Evolutionary conservation across 179 eudicot genomes (phyloP), one percentile per base, ranked within the genome.

Genomic region (Sideroxylon spinosum): DNA sequence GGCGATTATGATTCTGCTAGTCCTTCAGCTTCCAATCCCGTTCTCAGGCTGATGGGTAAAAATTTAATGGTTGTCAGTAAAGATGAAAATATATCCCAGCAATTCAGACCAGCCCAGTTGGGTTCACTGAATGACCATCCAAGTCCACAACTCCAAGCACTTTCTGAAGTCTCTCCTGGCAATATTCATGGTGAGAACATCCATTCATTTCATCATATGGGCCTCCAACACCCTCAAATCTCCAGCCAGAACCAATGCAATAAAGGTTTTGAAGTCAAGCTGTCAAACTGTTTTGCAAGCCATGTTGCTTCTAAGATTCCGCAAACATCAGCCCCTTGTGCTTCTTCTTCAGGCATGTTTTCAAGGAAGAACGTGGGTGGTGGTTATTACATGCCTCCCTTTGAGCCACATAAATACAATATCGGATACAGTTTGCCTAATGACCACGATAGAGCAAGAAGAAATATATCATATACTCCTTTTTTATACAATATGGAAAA

Each of bases 11-110:
- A 83, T 78, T 84, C 89, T 73, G 78, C 80, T n/a, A 82, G 86
- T 76, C 88, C 88, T 7, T 87, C 89, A 14, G 79, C 83, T 63
- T 76, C 89, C 6, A 88, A 84, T 81, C 89, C 94, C 4, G 84
- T 93, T 61, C 90, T 95, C 64, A 80, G 98, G 87, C 83, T 95
- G 73, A 93, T 95, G 97, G 98, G 98, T 4, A 95, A 93, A 82
- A 84, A 95, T 83, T 82, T 95, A 68, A 91, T 86, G 89, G 96
- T 95, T 68, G 84, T 84, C 65, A 93, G 86, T 80, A 89, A 80
- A 64, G 87, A 86, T 59, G 90, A 86, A 62, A 78, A 72, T 76
- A 75, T 55, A 19, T 67, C 77, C n/a, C 78, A 79, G 11, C 83
- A 73, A 50, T 12, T 25, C 6, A 62, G 75, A 50, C 70, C 82